phyloP scores from a whole-genome alignment of 2,329 filamentous ascomycete species.

The Davidsoniella eucalypti region DNA sequence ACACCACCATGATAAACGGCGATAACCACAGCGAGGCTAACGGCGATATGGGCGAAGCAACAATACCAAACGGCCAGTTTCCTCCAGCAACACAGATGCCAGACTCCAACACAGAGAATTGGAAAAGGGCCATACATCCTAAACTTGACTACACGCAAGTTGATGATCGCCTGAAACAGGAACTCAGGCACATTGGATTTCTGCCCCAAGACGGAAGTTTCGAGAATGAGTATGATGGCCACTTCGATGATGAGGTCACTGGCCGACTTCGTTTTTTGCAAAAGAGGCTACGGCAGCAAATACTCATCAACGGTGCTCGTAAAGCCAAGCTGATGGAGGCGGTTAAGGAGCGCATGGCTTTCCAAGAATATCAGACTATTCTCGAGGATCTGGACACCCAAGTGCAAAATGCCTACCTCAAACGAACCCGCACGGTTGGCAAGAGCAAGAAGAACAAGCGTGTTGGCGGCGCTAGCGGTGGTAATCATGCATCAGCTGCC shows the following conservation, averaged over 20 bases:
- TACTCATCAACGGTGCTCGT: slow-evolving; percentile 75
- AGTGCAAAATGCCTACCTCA: slow-evolving; percentile 87
- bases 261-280: slow-evolving; percentile 78
- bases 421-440: slow-evolving; percentile 84
- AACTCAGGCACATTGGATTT: slow-evolving; percentile 81
- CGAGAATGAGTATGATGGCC: slow-evolving; percentile 66
- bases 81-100: slow-evolving; percentile 66
- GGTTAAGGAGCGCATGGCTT: slow-evolving; percentile 81
- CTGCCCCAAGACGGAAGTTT: slow-evolving; percentile 44
- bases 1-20: slow-evolving; percentile 8
- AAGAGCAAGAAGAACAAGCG: slow-evolving; percentile 86
- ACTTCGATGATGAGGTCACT: slow-evolving; percentile 87
- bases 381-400: slow-evolving; percentile 91
- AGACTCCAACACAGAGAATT: slow-evolving; percentile 57
- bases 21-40: slow-evolving; percentile 19
- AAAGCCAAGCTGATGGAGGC: slow-evolving; percentile 77
- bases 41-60: slow-evolving; percentile 29
- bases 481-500: slow-evolving; percentile 45
- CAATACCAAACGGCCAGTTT: slow-evolving; percentile 18
- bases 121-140: slow-evolving; percentile 59
- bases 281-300: slow-evolving; percentile 62
- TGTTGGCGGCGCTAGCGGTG: slow-evolving; percentile 58
- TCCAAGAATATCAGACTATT: slow-evolving; percentile 94
- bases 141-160: slow-evolving; percentile 75
- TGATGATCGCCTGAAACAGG: slow-evolving; percentile 80